These are phyloP conservation scores for Clarireedia homoeocarpa DNA, from an alignment of 2,329 filamentous ascomycete species.

Conservation along the genomic window DNA sequence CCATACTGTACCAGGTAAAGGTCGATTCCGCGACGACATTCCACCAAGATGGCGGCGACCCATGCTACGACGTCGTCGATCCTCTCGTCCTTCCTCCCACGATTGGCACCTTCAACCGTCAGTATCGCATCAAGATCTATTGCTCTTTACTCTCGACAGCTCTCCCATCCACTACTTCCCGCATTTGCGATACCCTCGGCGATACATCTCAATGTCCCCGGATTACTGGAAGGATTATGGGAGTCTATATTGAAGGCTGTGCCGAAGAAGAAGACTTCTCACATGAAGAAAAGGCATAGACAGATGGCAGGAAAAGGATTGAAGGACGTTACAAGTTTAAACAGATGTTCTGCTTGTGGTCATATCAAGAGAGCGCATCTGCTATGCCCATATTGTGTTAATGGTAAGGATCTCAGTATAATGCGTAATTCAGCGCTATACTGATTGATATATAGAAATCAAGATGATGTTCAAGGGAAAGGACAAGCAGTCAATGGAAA, in stretches of 20 bases:
- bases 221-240: slow-evolving; percentile 77
- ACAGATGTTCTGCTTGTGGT: slow-evolving; percentile 85
- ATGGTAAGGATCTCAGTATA: slow-evolving; percentile 48
- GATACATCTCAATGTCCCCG: slow-evolving; percentile 54
- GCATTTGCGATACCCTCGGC: slow-evolving; percentile 51
- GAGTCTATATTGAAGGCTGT: slow-evolving; percentile 87
- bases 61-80: slow-evolving; percentile 34
- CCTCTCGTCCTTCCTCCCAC: slow-evolving; percentile 47
- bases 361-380: slow-evolving; percentile 81
- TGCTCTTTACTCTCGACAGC: slow-evolving; percentile 38
- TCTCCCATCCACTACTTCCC: slow-evolving; percentile 42
- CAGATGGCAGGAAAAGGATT: slow-evolving; percentile 94
- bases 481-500: not conserved
- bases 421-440: not conserved
- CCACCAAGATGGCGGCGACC: slow-evolving; percentile 37
- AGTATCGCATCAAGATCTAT: slow-evolving; percentile 37
- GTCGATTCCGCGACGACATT: not conserved
- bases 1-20: not conserved
- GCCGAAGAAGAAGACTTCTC: slow-evolving; percentile 97
- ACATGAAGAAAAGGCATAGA: slow-evolving; percentile 87
- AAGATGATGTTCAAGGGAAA: slow-evolving; percentile 22
- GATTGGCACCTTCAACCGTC: slow-evolving; percentile 38
- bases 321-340: slow-evolving; percentile 81
- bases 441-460: slow-evolving; percentile 24
- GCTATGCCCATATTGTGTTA: slow-evolving; percentile 79